Conservation (phyloP, 768 basidiomycete genomes). For the Leccinellum rugosiceps region DNA sequence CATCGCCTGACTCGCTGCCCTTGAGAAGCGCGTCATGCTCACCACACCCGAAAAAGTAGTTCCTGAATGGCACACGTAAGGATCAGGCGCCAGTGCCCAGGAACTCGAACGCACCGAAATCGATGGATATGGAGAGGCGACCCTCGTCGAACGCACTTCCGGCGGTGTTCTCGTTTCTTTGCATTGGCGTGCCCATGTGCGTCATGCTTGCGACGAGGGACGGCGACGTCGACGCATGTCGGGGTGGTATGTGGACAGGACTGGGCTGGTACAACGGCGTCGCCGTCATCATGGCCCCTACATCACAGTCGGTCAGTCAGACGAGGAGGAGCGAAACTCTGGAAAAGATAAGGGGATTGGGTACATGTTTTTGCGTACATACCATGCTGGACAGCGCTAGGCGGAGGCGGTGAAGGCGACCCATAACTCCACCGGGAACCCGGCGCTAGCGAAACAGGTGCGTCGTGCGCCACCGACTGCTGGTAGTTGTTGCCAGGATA, state of each 20-base stretch:
- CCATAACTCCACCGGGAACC: slow-evolving; percentile 21
- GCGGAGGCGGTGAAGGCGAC: slow-evolving; percentile 17
- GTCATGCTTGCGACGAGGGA: slow-evolving; percentile 9
- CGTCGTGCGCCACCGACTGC: slow-evolving; percentile 23
- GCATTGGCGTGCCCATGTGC: not conserved
- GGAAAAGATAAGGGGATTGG: not conserved
- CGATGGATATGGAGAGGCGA: slow-evolving; percentile 79
- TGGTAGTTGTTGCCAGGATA: slow-evolving; percentile 14
- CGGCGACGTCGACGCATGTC: slow-evolving; percentile 23
- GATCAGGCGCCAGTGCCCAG: not conserved
- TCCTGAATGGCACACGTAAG: slow-evolving; percentile 40
- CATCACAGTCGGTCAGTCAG: not conserved
- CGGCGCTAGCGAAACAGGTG: slow-evolving; percentile 5
- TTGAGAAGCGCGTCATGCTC: slow-evolving; percentile 30
- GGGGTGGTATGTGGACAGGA: slow-evolving; percentile 23
- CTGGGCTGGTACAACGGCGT: slow-evolving; percentile 28
- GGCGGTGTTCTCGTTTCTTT: slow-evolving; percentile 14
- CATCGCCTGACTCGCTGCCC: not conserved
- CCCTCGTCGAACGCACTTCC: slow-evolving; percentile 50
- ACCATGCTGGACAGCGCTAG: not conserved
- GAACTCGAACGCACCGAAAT: slow-evolving; percentile 62
- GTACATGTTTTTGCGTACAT: not conserved
- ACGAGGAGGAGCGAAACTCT: not conserved
- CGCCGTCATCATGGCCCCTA: not conserved
- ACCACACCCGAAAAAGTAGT: slow-evolving; percentile 88